These are phyloP conservation scores for Paxillus involutus DNA, from an alignment of 768 basidiomycete species.

Conservation along the genomic window DNA sequence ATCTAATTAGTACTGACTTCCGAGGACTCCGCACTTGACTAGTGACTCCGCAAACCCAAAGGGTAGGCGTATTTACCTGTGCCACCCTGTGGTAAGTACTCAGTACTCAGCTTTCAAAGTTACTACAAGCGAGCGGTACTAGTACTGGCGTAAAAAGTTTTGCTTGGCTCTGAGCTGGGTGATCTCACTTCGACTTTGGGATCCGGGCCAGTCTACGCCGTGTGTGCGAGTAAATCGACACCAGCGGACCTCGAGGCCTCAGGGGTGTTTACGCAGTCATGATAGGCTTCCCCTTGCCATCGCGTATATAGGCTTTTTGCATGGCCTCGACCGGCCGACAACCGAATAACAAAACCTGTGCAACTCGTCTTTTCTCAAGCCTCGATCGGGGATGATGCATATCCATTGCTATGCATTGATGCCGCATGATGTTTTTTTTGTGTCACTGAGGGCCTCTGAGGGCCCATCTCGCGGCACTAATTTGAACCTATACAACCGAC, in stretches of 20 bases:
- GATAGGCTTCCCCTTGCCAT: no score
- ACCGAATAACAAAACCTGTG: neutral
- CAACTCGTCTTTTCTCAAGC: neutral
- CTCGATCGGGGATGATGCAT: neutral
- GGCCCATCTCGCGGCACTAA: neutral
- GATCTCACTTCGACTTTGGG: neutral
- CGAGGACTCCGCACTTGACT: constrained; percentile 17
- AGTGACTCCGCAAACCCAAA: neutral
- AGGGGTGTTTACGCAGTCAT: no score
- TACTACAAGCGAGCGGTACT: no score
- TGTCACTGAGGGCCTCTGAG: neutral
- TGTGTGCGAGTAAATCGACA: no score
- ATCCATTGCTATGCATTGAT: no score
- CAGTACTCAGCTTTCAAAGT: neutral
- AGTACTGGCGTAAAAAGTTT: no score
- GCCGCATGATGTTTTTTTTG: neutral
- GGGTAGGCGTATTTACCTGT: neutral
- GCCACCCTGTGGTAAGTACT: neutral
- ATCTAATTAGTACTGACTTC: constrained; percentile 3
- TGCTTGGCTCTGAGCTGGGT: no score
- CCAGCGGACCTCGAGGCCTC: no score
- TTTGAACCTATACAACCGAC: neutral
- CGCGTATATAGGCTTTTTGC: neutral
- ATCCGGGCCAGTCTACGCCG: neutral
- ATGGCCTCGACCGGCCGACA: neutral